A percentile compares a stretch with the other conserved stretches of the same genome.
Conservation (phyloP, 2,329 filamentous ascomycete genomes). For the Venturia nashicola region DNA sequence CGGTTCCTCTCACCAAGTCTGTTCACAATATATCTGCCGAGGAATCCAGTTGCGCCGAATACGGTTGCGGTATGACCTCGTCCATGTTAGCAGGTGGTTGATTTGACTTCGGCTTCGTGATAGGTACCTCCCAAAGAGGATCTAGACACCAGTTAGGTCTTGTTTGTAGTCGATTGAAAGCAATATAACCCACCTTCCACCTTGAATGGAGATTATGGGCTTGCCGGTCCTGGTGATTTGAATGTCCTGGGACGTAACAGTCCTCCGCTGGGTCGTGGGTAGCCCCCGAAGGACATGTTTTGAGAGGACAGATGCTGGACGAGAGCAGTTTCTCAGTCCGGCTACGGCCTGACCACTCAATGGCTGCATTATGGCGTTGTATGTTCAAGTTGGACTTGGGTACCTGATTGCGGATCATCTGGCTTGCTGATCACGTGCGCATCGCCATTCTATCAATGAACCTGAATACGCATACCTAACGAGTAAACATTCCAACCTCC, state of each 20-base stretch:
- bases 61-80: constrained; percentile 90
- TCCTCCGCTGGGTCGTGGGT: constrained; percentile 1
- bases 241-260: constrained; percentile 55
- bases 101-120: constrained; percentile 5
- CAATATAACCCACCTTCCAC: constrained; percentile 60
- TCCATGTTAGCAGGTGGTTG: constrained; percentile 4
- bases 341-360: constrained; percentile 27
- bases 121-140: constrained; percentile 71
- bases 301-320: background rate
- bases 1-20: constrained; percentile 54
- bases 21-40: constrained; percentile 96
- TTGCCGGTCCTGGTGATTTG: constrained; percentile 92
- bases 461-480: background rate
- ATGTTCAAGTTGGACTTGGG: too few species aligned
- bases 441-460: background rate
- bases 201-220: constrained; percentile 77
- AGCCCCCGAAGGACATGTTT: background rate
- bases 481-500: background rate
- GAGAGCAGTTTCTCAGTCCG: constrained; percentile 25
- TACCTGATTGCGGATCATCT: background rate
- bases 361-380: constrained; percentile 19
- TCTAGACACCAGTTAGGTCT: constrained; percentile 32
- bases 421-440: background rate
- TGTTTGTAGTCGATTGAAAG: background rate
- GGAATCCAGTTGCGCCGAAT: constrained; percentile 91